Percentiles rank a stretch among this genome's conserved stretches.
Evolutionary conservation across 768 basidiomycete species (phyloP).

Genomic region (Vishniacozyma victoriae): DNA sequence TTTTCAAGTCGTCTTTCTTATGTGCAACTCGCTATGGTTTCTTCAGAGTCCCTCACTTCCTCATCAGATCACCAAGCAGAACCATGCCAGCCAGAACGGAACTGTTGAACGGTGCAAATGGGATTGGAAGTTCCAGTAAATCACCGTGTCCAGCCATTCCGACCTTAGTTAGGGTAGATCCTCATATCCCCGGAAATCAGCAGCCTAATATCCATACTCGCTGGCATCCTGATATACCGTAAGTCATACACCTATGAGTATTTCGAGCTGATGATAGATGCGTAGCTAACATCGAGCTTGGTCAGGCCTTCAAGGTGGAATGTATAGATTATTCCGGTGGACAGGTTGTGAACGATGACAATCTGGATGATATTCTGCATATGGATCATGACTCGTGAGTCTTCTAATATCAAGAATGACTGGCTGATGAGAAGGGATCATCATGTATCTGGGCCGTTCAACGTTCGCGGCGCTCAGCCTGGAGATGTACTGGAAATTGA

Average conservation of each 20-base stretch:
- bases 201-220: conserved; percentile 21
- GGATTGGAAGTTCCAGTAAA: too few relatives aligned
- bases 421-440: too few relatives aligned
- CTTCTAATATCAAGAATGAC: too few relatives aligned
- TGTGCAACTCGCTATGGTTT: too few relatives aligned
- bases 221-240: conserved; percentile 27
- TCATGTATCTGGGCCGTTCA: conserved; percentile 70
- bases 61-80: too few relatives aligned
- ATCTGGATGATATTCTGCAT: conserved; percentile 18
- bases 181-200: conserved; percentile 5
- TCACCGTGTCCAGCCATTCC: too few relatives aligned
- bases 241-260: conserved; percentile 1
- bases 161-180: conserved; percentile 16
- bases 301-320: conserved; percentile 18
- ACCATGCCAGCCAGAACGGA: too few relatives aligned
- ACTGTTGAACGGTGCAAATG: too few relatives aligned
- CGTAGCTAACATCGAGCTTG: conserved; percentile 14
- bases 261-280: conserved; percentile 3
- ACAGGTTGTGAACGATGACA: conserved; percentile 21
- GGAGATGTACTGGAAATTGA: conserved; percentile 75
- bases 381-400: conserved; percentile 23
- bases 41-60: too few relatives aligned
- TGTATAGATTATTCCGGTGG: conserved; percentile 26
- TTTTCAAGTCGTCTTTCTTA: too few relatives aligned
- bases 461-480: conserved; percentile 68